These are phyloP conservation scores for Raphidocelis subcapitata DNA, from an alignment of 139 green algal genomes.

Conservation along the genomic window DNA sequence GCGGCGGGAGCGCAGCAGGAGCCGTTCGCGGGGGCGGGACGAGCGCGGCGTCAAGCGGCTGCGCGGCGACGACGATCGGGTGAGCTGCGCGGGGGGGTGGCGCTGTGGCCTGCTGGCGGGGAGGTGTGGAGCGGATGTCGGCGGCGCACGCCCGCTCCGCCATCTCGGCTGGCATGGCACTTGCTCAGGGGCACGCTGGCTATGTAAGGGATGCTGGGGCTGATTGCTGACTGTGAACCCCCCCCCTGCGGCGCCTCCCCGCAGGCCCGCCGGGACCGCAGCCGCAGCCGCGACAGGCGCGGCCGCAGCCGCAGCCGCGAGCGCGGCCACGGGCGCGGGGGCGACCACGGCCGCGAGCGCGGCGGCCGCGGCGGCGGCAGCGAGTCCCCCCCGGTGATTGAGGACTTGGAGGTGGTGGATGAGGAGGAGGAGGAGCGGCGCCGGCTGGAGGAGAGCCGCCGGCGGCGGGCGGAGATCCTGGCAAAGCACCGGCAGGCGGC, in stretches of 20 bases:
- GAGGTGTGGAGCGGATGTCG: neutral
- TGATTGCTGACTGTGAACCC: too few species aligned
- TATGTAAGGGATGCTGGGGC: too few species aligned
- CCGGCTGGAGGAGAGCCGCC: slow-evolving; percentile 64
- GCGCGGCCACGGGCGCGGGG: neutral
- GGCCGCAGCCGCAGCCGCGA: neutral
- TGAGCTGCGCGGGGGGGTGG: neutral
- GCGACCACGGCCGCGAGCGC: slow-evolving; percentile 7
- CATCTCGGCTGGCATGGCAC: too few species aligned
- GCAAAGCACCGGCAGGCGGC: slow-evolving; percentile 50
- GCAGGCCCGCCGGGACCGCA: too few species aligned
- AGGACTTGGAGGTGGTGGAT: slow-evolving; percentile 28
- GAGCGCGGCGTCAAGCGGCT: neutral
- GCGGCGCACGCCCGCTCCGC: too few species aligned
- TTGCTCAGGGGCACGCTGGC: too few species aligned
- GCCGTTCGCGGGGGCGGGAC: neutral
- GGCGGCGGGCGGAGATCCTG: slow-evolving; percentile 55
- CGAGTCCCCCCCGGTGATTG: neutral
- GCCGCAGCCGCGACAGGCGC: neutral
- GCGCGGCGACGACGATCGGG: neutral
- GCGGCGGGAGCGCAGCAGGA: slow-evolving; percentile 8
- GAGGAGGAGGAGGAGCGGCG: slow-evolving; percentile 58
- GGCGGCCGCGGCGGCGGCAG: neutral
- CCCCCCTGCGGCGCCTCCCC: too few species aligned
- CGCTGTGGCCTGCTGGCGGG: neutral